Percentiles rank a stretch among this genome's conserved stretches.
phyloP scores from a whole-genome alignment of 192 early-diverging fungal genomes.

The Coemansia sp. region DNA sequence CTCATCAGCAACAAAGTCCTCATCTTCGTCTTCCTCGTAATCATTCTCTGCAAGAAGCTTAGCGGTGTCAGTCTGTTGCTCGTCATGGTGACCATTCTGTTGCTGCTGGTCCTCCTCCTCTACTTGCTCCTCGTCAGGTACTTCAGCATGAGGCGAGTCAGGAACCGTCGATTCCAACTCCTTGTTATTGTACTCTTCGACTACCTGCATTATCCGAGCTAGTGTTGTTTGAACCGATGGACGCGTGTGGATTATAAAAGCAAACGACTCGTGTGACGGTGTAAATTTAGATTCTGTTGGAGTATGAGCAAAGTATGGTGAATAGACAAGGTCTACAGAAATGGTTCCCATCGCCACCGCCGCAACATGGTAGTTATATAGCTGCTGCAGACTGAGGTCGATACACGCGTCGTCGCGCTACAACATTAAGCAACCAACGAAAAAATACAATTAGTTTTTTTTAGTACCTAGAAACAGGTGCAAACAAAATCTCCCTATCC shows the following conservation, averaged over 20 bases:
- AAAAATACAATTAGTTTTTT: conserved; percentile 1
- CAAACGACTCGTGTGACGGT: conserved; percentile 35
- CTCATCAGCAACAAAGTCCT: conserved; percentile 40
- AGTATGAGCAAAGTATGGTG: conserved; percentile 29
- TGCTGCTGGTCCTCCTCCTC: conserved; percentile 10
- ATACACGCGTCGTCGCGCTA: conserved; percentile 45
- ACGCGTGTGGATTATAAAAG: conserved; percentile 43
- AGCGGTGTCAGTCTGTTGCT: conserved; percentile 9
- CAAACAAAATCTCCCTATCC: neutral
- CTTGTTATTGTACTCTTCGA: conserved; percentile 9
- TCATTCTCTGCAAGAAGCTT: conserved; percentile 20
- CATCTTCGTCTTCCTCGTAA: conserved; percentile 32
- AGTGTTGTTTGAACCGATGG: conserved; percentile 22
- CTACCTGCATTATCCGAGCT: conserved; percentile 36
- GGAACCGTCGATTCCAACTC: conserved; percentile 1
- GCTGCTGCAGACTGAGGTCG: conserved; percentile 22
- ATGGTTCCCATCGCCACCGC: conserved; percentile 29
- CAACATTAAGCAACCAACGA: conserved; percentile 4
- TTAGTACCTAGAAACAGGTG: neutral
- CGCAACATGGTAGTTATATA: conserved; percentile 51
- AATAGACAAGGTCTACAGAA: conserved; percentile 37
- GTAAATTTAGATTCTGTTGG: neutral
- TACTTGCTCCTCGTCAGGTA: neutral
- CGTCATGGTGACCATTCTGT: neutral
- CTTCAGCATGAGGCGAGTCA: neutral